Evolutionary conservation across 441 rosid genomes (phyloP).

Genomic region (Pelargonium australe): DNA sequence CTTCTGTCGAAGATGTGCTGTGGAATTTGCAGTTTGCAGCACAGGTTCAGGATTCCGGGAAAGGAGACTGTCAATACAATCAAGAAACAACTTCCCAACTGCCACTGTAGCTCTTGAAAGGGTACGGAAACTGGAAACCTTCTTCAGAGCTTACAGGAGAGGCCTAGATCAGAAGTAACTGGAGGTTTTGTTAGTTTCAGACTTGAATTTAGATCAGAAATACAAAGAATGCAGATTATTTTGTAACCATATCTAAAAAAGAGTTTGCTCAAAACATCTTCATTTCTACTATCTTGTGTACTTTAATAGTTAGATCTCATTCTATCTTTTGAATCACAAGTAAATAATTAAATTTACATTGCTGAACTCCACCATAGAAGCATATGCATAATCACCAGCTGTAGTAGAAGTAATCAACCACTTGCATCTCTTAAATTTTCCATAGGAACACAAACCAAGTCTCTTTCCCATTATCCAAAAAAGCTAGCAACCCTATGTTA

Average conservation of each 20-base stretch:
- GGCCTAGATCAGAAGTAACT: neutral
- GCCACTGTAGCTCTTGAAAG: neutral
- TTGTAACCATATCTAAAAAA: neutral
- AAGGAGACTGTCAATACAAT: conserved; percentile 14
- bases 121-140: no score
- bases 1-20: conserved; percentile 47
- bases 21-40: conserved; percentile 62
- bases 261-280: neutral
- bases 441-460: neutral
- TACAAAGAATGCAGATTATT: neutral
- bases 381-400: neutral
- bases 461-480: neutral
- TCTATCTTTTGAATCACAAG: neutral
- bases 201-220: neutral
- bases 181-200: neutral
- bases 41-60: conserved; percentile 38
- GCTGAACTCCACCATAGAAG: neutral
- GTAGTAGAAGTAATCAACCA: neutral
- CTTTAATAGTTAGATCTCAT: neutral
- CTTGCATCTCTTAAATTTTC: neutral
- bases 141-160: neutral
- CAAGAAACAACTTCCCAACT: neutral
- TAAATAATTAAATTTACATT: neutral
- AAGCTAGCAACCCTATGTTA: neutral
- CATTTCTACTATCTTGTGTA: neutral